phyloP scores from a whole-genome alignment of 345 rosid genomes.

The Arabidopsis thaliana region TAIR10.1 NC_003070.9:20127001-20127500 shows the following conservation, averaged over 20 bases:
- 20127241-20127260: background rate
- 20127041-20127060: background rate
- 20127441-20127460: conserved; percentile 16
- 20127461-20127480: background rate
- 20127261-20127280: conserved; percentile 4
- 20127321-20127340: background rate
- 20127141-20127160: background rate
- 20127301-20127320: background rate
- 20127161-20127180: background rate
- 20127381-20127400: conserved; percentile 12
- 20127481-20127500: conserved; percentile 23
- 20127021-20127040: background rate
- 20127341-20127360: background rate
- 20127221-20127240: background rate
- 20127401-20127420: conserved; percentile 36
- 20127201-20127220: background rate
- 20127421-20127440: conserved; percentile 34
- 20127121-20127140: background rate
- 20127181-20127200: background rate
- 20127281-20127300: conserved; percentile 3
- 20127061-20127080: background rate
- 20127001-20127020: background rate
- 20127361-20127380: background rate
- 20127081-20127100: background rate
- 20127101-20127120: background rate